Evolutionary conservation across 2,329 filamentous ascomycete species (phyloP).

Genomic region (Diaporthe ampelina): DNA sequence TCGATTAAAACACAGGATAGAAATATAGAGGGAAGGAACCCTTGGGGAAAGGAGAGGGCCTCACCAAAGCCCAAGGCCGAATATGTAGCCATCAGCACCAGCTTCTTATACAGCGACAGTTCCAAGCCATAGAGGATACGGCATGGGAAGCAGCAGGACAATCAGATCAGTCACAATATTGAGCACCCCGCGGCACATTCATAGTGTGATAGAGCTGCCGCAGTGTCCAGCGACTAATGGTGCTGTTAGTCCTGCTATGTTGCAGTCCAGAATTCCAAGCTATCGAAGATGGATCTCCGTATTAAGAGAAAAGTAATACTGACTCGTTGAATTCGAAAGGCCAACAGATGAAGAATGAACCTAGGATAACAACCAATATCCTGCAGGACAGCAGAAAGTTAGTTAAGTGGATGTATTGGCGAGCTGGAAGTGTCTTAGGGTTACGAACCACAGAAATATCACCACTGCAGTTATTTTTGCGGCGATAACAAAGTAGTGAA

Average conservation of each 20-base stretch:
- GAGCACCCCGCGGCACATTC: neutral
- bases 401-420: neutral
- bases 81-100: constrained; percentile 22
- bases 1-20: too few species aligned
- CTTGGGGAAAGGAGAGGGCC: neutral
- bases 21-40: too few species aligned
- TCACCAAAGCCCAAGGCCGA: constrained; percentile 12
- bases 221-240: constrained; percentile 5
- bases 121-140: constrained; percentile 29
- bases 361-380: constrained; percentile 10
- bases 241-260: too few species aligned
- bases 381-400: neutral
- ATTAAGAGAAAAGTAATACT: too few species aligned
- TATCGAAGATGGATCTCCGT: too few species aligned
- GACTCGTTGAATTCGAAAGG: constrained; percentile 35
- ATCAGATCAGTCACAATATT: constrained; percentile 29
- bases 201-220: neutral
- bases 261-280: too few species aligned
- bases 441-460: constrained; percentile 14
- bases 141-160: constrained; percentile 22
- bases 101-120: constrained; percentile 23
- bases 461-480: neutral
- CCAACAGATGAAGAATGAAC: constrained; percentile 45
- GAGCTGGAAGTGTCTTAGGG: neutral
- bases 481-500: too few species aligned